Conservation (phyloP, 768 basidiomycete species). For the Pisolithus albus region DNA sequence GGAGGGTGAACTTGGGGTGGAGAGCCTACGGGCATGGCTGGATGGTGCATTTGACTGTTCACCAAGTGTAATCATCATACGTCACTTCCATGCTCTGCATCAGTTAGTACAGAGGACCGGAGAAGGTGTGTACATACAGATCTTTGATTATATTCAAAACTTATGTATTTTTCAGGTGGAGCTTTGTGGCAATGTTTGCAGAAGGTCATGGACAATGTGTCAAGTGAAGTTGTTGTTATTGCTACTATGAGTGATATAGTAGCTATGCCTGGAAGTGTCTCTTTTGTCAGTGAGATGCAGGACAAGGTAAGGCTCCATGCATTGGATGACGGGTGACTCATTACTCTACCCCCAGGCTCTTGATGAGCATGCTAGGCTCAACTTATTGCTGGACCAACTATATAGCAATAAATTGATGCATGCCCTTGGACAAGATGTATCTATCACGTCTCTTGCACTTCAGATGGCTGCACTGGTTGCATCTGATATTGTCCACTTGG, state of each 20-base stretch:
- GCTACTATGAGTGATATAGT: slow-evolving; percentile 66
- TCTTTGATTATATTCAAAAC: background rate
- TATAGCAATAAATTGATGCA: slow-evolving; percentile 28
- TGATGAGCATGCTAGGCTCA: slow-evolving; percentile 63
- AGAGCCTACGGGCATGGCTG: slow-evolving; percentile 66
- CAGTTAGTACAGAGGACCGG: slow-evolving; percentile 59
- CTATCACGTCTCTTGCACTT: slow-evolving; percentile 60
- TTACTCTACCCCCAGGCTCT: slow-evolving; percentile 52
- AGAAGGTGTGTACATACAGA: slow-evolving; percentile 41
- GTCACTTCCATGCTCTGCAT: slow-evolving; percentile 74
- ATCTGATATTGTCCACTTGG: slow-evolving; percentile 68
- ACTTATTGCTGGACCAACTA: slow-evolving; percentile 41
- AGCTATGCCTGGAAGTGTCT: slow-evolving; percentile 54
- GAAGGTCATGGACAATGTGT: slow-evolving; percentile 55
- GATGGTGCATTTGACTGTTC: slow-evolving; percentile 72
- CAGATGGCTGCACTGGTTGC: slow-evolving; percentile 91
- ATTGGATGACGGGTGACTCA: background rate
- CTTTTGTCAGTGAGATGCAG: slow-evolving; percentile 82
- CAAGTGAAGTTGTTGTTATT: slow-evolving; percentile 68
- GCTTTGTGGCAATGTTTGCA: slow-evolving; percentile 49
- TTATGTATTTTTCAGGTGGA: slow-evolving; percentile 39
- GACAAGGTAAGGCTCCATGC: slow-evolving; percentile 49
- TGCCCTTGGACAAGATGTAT: slow-evolving; percentile 67
- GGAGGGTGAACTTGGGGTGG: slow-evolving; percentile 70
- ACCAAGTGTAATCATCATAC: slow-evolving; percentile 78